Evolutionary conservation across 768 basidiomycete species (phyloP).

Genomic region (Asterophora parasitica): DNA sequence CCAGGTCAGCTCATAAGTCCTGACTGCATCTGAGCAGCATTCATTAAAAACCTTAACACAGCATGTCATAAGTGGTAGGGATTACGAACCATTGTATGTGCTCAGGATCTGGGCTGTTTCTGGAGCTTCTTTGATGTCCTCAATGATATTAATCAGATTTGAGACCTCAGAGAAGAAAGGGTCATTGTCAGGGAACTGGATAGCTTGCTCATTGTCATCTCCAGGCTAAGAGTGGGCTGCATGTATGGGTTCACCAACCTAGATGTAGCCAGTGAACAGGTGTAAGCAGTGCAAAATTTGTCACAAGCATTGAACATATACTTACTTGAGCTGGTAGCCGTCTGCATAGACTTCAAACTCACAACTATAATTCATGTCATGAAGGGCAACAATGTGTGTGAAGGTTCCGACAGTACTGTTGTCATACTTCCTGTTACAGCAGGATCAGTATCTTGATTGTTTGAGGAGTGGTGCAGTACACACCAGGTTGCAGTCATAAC

Average conservation of each 20-base stretch:
- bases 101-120: constrained; percentile 77
- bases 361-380: constrained; percentile 91
- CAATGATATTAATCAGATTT: constrained; percentile 84
- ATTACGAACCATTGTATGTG: constrained; percentile 68
- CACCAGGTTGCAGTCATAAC: constrained; percentile 91
- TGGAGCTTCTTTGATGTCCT: constrained; percentile 84
- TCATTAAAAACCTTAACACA: not conserved
- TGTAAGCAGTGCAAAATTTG: constrained; percentile 4
- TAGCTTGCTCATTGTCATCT: constrained; percentile 67
- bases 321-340: constrained; percentile 85
- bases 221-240: constrained; percentile 80
- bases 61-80: not conserved
- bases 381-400: constrained; percentile 85
- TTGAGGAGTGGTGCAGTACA: constrained; percentile 5
- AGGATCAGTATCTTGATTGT: not conserved
- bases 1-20: constrained; percentile 91
- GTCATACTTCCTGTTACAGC: constrained; percentile 78
- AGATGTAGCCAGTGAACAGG: not conserved
- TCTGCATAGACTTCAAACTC: constrained; percentile 94
- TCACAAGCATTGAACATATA: constrained; percentile 16
- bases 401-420: constrained; percentile 92
- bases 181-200: constrained; percentile 77
- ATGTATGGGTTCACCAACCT: constrained; percentile 93
- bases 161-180: constrained; percentile 94
- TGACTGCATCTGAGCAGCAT: constrained; percentile 61